Evolutionary conservation across 164 flowering plant species (phyloP).

Genomic region (Berberis vulgaris): DNA sequence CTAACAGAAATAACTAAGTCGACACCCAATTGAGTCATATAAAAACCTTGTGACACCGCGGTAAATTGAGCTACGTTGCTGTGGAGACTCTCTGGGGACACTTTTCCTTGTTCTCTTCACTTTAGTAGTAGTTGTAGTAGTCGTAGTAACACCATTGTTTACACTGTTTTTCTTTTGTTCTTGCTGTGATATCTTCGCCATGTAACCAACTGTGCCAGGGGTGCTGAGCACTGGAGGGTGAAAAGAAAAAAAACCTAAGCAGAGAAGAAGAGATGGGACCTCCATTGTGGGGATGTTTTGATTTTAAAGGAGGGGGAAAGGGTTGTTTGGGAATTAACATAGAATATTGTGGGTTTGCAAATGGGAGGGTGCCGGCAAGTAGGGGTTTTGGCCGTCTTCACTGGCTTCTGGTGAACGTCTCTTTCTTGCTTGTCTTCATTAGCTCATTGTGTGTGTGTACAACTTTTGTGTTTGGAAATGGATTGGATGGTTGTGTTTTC

Average conservation of each 20-base stretch:
- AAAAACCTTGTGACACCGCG: conserved; percentile 86
- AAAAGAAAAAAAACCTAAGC: background rate
- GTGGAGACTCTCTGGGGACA: conserved; percentile 76
- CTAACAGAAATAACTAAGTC: background rate
- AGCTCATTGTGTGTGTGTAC: background rate
- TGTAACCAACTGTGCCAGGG: background rate
- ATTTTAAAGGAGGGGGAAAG: conserved; percentile 11
- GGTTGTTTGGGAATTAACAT: background rate
- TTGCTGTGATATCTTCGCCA: conserved; percentile 41
- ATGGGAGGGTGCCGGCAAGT: conserved; percentile 5
- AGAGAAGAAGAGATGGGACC: conserved; percentile 5
- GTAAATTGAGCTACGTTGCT: conserved; percentile 75
- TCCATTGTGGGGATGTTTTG: conserved; percentile 7
- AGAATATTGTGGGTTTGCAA: background rate
- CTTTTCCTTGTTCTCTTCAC: conserved; percentile 62
- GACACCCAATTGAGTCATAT: background rate
- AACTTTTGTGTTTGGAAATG: no score
- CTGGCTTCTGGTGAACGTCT: background rate
- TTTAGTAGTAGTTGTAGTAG: conserved; percentile 14
- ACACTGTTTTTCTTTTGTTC: conserved; percentile 14
- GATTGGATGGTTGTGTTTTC: no score
- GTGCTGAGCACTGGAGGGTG: background rate
- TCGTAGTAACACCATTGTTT: conserved; percentile 4
- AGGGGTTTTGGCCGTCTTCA: background rate
- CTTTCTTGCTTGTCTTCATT: background rate